Conservation (phyloP, 2,329 filamentous ascomycete species). For the Nannizziopsis barbatae region DNA sequence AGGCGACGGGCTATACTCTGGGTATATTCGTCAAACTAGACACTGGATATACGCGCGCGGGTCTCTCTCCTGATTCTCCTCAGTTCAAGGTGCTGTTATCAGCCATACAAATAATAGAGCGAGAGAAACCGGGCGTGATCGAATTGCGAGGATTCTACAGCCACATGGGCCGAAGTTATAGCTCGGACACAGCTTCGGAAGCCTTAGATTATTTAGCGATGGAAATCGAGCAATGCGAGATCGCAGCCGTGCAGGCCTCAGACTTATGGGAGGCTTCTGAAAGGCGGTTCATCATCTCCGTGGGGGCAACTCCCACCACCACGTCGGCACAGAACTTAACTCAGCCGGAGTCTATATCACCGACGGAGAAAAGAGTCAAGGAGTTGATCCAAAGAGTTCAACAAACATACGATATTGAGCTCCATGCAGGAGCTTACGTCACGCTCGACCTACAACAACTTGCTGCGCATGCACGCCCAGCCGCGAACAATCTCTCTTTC, state of each 20-base stretch:
- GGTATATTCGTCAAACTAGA: slow-evolving; percentile 64
- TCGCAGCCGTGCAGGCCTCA: slow-evolving; percentile 19
- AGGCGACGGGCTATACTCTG: slow-evolving; percentile 32
- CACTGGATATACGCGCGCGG: slow-evolving; percentile 58
- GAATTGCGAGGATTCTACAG: slow-evolving; percentile 55
- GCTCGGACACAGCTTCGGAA: slow-evolving; percentile 41
- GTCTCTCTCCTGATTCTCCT: slow-evolving; percentile 43
- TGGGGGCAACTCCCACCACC: slow-evolving; percentile 65
- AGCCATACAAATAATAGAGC: slow-evolving; percentile 16
- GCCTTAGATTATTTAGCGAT: slow-evolving; percentile 48
- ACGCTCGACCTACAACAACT: slow-evolving; percentile 67
- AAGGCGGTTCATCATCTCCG: slow-evolving; percentile 45
- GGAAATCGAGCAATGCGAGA: slow-evolving; percentile 45
- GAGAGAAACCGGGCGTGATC: slow-evolving; percentile 19
- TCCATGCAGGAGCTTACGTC: slow-evolving; percentile 66
- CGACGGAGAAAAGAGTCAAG: slow-evolving; percentile 12
- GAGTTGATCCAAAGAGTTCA: slow-evolving; percentile 12
- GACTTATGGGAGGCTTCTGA: slow-evolving; percentile 11
- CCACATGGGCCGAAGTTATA: slow-evolving; percentile 64
- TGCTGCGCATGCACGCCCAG: slow-evolving; percentile 51
- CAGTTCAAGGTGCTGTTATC: slow-evolving; percentile 21
- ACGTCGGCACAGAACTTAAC: slow-evolving; percentile 52
- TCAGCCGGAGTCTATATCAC: slow-evolving; percentile 19
- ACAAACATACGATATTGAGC: slow-evolving; percentile 42
- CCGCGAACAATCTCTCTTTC: slow-evolving; percentile 21